Percentiles rank a stretch among this genome's conserved stretches.
Conservation (phyloP, 73 alveolate genomes). For the Stentor roeselii region DNA sequence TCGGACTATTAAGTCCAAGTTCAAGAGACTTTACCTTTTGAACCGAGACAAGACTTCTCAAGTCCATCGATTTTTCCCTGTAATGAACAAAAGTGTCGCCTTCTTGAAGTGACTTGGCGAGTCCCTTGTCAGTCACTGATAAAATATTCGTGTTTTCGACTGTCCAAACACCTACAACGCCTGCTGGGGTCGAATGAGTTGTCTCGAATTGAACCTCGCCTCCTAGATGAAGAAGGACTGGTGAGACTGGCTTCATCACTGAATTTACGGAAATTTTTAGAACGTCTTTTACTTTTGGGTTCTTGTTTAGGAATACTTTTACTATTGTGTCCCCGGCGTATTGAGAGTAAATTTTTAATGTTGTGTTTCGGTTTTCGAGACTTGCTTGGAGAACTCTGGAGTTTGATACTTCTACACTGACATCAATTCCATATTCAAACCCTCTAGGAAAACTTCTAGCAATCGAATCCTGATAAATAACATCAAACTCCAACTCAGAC, state of each 20-base stretch:
- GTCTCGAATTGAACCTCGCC: constrained; percentile 44
- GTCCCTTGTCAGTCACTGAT: constrained; percentile 36
- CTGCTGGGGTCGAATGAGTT: constrained; percentile 30
- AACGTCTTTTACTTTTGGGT: constrained; percentile 41
- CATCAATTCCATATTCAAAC: constrained; percentile 48
- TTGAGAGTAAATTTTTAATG: constrained; percentile 41
- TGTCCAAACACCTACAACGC: constrained; percentile 31
- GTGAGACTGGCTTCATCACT: constrained; percentile 44
- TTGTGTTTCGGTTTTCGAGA: constrained; percentile 36
- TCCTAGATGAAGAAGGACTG: constrained; percentile 45
- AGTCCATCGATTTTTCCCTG: constrained; percentile 32
- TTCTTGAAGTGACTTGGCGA: constrained; percentile 43
- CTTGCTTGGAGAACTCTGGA: constrained; percentile 44
- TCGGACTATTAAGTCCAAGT: constrained; percentile 37
- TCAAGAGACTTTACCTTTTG: constrained; percentile 47
- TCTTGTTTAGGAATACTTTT: constrained; percentile 30
- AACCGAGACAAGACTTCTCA: constrained; percentile 43
- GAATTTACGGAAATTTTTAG: constrained; percentile 37
- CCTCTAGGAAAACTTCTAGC: constrained; percentile 53
- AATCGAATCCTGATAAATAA: constrained; percentile 52
- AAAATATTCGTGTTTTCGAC: constrained; percentile 30
- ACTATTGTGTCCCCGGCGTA: constrained; percentile 53
- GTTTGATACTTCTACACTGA: constrained; percentile 49
- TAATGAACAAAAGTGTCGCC: constrained; percentile 46
- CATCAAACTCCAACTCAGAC: constrained; percentile 37